Evolutionary conservation across 495 filamentous ascomycete species (phyloP).

Genomic region (Aspergillus asperescens): DNA sequence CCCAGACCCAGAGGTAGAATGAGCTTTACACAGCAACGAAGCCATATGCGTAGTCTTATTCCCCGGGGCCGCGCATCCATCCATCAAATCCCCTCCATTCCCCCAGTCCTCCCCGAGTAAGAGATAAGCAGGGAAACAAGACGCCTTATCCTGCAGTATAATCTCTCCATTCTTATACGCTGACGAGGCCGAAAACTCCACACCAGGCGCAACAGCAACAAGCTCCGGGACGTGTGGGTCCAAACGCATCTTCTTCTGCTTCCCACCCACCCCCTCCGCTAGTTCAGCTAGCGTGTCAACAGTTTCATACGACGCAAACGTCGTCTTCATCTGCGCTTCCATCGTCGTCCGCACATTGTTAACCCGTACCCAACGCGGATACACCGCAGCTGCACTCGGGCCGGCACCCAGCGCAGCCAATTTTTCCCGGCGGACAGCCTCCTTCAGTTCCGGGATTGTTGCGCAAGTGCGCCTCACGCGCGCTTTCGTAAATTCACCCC

Average conservation of each 20-base stretch:
- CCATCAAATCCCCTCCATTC: conserved; percentile 65
- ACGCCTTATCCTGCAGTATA: conserved; percentile 94
- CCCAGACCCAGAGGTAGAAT: background rate
- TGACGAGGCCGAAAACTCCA: conserved; percentile 60
- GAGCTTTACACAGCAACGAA: conserved; percentile 52
- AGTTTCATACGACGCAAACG: conserved; percentile 55
- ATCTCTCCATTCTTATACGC: conserved; percentile 73
- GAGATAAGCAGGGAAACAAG: conserved; percentile 88
- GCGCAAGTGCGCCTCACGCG: conserved; percentile 65
- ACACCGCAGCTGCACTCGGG: conserved; percentile 24
- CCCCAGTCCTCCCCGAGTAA: conserved; percentile 47
- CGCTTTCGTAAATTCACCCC: conserved; percentile 73
- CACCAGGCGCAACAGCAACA: conserved; percentile 63
- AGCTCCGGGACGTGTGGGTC: conserved; percentile 80
- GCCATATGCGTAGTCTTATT: conserved; percentile 97
- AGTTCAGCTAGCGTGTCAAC: conserved; percentile 46
- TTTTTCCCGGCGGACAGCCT: conserved; percentile 44
- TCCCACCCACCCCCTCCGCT: conserved; percentile 8
- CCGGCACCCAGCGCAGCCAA: conserved; percentile 17
- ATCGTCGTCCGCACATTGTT: conserved; percentile 71
- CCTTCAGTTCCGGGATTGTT: conserved; percentile 57
- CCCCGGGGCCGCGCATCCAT: conserved; percentile 89
- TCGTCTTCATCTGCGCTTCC: conserved; percentile 60
- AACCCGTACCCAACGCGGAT: conserved; percentile 85
- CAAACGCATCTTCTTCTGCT: conserved; percentile 43